Evolutionary conservation across 306 rosid genomes (phyloP), one percentile per base, ranked within the genome.

Genomic region (Vigna unguiculata): DNA sequence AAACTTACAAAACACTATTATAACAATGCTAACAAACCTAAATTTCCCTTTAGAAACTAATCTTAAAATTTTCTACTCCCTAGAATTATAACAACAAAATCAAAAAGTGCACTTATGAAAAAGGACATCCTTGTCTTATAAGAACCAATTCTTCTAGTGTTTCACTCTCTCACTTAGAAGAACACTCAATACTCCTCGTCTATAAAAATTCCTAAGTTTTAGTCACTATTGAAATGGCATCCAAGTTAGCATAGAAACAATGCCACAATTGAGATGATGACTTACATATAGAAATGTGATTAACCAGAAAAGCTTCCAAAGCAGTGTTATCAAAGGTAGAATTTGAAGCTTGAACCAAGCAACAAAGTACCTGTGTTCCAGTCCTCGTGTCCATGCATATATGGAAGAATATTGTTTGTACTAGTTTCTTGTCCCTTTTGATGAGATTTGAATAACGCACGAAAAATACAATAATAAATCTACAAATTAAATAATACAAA

Each of bases 351-450:
- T 21, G 51, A 34, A 20, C 47, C 73, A 75, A 48, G 76, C 48
- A 77, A 82, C 54, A 60, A 48, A 75, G 63, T 81, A 92, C 99
- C 97, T 92, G 78, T 96, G 99, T 81, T 81, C 91, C 72, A 96
- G 93, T 58, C 99, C 99, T 62, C 98, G 87, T 15, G 99, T 85
- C 99, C 99, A 96, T 7, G 99, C 99, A 88, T 91, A 96, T 81
- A 96, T 91, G 32, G 98, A 96, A 69, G 99, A 85, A 96, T 96
- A 77, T 97, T 96, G 83, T 96, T 96, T 54, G 99, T 96, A 72
- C 98, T 96, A 69, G 99, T 96, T 87, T 96, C 98, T 82, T 88
- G 97, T 78, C 98, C 98, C 82, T 86, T 92, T 69, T 96, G 93
- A 81, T 96, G 90, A 70, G n/a, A n/a, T n/a, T n/a, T n/a, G n/a